phyloP scores from a whole-genome alignment of 1,139 yeast species.

The Pichia sp. region DNA sequence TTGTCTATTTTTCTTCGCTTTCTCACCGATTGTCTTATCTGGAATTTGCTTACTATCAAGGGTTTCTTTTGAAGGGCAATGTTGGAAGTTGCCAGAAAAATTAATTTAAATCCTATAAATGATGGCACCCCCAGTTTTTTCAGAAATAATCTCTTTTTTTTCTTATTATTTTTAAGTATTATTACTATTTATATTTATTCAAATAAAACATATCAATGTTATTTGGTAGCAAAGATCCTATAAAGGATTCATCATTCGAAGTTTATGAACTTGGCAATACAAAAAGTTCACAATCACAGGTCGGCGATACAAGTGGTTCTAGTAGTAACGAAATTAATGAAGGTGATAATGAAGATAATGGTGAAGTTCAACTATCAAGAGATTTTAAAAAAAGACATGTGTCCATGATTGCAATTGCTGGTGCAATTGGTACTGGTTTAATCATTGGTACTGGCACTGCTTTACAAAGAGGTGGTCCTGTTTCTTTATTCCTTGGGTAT shows the following conservation, averaged over 20 bases:
- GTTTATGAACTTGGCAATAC: not conserved
- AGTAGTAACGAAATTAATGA: not conserved
- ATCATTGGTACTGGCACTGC: constrained; percentile 48
- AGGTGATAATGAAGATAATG: not conserved
- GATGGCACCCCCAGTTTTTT: no score
- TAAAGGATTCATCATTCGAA: not conserved
- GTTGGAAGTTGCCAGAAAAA: no score
- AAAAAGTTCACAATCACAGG: not conserved
- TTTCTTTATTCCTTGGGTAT: constrained; percentile 40
- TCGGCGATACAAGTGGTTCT: not conserved
- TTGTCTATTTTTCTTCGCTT: no score
- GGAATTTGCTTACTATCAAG: no score
- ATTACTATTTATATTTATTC: no score
- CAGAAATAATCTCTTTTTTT: not conserved
- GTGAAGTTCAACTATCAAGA: constrained; percentile 12
- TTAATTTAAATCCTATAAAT: no score
- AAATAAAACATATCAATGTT: not conserved
- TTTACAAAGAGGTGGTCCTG: constrained; percentile 45
- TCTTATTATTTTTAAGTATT: no score
- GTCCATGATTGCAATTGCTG: constrained; percentile 37
- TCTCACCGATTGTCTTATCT: no score
- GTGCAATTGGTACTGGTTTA: constrained; percentile 39
- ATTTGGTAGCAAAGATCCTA: not conserved
- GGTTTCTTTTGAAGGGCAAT: no score
- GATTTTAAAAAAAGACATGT: constrained; percentile 36